Conservation (phyloP, 2,329 filamentous ascomycete genomes). For the Aurifilum marmelostoma region DNA sequence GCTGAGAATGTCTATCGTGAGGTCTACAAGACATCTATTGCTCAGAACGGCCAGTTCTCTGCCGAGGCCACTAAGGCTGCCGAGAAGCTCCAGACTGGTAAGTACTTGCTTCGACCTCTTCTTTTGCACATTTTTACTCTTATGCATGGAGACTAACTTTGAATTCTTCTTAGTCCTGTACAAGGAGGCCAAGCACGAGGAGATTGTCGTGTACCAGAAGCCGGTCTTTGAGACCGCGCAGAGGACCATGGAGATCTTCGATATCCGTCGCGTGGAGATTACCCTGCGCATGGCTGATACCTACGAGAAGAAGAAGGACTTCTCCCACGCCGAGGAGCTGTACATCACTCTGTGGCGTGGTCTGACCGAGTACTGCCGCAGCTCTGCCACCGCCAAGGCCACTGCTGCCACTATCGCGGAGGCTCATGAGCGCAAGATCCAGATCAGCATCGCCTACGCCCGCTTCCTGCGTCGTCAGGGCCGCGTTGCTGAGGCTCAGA, state of each 20-base stretch:
- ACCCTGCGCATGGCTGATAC: constrained; percentile 29
- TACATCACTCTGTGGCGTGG: constrained; percentile 33
- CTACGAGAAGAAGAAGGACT: constrained; percentile 31
- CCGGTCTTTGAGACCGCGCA: constrained; percentile 30
- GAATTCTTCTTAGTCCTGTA: constrained; percentile 15
- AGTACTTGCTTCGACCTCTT: neutral
- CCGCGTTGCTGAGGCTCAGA: constrained; percentile 30
- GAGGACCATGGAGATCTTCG: constrained; percentile 28
- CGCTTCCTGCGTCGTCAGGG: constrained; percentile 30
- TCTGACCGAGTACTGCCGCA: constrained; percentile 31
- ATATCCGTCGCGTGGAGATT: constrained; percentile 29
- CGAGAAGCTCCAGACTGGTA: constrained; percentile 28
- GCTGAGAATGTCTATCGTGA: constrained; percentile 28
- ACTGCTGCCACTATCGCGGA: constrained; percentile 27
- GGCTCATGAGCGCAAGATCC: constrained; percentile 32
- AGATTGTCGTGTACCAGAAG: constrained; percentile 29
- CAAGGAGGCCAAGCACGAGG: constrained; percentile 28
- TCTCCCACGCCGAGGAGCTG: constrained; percentile 31
- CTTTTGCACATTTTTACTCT: neutral
- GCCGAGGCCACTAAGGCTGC: constrained; percentile 26
- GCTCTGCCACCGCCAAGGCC: constrained; percentile 21
- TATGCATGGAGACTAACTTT: neutral
- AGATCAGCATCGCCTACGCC: constrained; percentile 31
- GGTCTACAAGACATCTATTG: constrained; percentile 28
- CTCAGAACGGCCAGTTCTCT: constrained; percentile 27